Evolutionary conservation across 2,329 filamentous ascomycete species (phyloP).

Genomic region (Aspergillus sp.): DNA sequence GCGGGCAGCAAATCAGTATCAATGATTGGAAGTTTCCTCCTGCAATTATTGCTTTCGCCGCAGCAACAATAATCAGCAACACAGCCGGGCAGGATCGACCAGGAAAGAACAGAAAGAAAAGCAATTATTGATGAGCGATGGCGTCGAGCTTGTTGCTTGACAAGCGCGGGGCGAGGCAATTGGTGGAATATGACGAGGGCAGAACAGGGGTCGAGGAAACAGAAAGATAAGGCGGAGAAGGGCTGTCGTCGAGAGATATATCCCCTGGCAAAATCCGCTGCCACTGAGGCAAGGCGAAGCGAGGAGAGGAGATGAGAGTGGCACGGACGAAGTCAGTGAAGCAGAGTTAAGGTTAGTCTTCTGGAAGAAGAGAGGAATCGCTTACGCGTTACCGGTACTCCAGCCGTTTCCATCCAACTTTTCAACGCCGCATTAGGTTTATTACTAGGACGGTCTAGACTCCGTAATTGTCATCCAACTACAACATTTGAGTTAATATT

Average conservation of each 20-base stretch:
- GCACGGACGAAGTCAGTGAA: background rate
- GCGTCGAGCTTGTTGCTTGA: constrained; percentile 4
- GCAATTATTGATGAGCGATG: constrained; percentile 12
- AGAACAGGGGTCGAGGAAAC: background rate
- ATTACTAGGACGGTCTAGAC: background rate
- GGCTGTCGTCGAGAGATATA: background rate
- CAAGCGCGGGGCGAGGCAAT: constrained; percentile 18
- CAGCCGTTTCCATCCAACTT: constrained; percentile 10
- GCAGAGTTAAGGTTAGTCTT: background rate
- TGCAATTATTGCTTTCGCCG: constrained; percentile 2
- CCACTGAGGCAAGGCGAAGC: background rate
- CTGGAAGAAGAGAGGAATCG: background rate
- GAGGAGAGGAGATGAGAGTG: background rate
- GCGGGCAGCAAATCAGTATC: constrained; percentile 7
- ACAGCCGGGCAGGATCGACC: constrained; percentile 3
- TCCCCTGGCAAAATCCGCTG: background rate
- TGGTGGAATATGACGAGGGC: constrained; percentile 13
- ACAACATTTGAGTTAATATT: background rate
- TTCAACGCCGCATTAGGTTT: background rate
- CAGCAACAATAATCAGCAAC: constrained; percentile 6
- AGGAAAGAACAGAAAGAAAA: constrained; percentile 14
- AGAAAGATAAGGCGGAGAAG: background rate
- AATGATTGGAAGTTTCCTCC: constrained; percentile 12
- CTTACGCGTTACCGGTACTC: constrained; percentile 3
- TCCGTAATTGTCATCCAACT: background rate